Evolutionary conservation across 139 green algal genomes (phyloP), one percentile per base, ranked within the genome.

Genomic region (Closterium sp.): DNA sequence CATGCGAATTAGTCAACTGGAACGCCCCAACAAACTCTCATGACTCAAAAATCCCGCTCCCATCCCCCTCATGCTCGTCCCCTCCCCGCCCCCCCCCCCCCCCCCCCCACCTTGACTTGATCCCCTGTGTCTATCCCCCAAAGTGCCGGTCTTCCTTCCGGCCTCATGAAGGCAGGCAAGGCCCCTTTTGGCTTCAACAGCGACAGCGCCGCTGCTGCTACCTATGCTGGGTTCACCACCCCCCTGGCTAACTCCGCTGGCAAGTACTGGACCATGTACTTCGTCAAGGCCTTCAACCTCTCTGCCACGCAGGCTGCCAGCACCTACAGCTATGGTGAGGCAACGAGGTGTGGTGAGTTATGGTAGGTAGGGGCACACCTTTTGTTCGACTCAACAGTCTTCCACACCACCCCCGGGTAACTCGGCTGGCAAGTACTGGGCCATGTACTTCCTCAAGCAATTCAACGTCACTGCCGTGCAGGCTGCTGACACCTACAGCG

Each of bases 231-330:
- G 21, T 92, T 92, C 33, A 23, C n/a, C 30, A 55, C 81, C n/a
- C 2, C 3, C 0, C 21, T 92, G 0, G 34, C 83, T n/a, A 92
- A 55, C 89, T 64, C 31, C 34, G 33, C 21, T 28, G 89, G 89
- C 34, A 92, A 84, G 31, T 90, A n/a, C 35, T 32, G 16, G 33
- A 92, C 89, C 32, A 33, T 34, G 3, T 92, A 92, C 86, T 92
- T 92, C 34, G 19, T 92, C 33, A 92, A 92, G 43, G 33, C 81
- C 1, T 92, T 92, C 83, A 90, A 38, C 25, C 89, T 92, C 34
- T 84, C 89, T 0, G 34, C 85, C 12, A 25, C 84, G 12, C 30
- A 88, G 30, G 25, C 86, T 34, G 33, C 85, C 34, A 69, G 34
- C 21, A 92, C 84, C 33, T 88, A 89, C 83, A 89, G 69, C 83